Evolutionary conservation across 306 rosid genomes (phyloP).

Genomic region (Mimosa bimucronata): DNA sequence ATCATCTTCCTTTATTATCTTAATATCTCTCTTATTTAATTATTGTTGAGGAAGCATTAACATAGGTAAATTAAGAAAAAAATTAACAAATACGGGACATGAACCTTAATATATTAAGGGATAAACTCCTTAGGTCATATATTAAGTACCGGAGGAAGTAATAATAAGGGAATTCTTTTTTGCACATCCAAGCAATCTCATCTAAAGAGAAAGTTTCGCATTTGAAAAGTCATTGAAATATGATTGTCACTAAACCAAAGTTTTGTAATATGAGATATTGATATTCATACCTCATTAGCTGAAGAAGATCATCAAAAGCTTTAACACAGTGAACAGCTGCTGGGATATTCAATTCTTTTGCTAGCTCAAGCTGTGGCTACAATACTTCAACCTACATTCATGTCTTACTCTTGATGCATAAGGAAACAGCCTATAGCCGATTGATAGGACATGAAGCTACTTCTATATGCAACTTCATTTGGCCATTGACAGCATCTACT

Average conservation of each 20-base stretch:
- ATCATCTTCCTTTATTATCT: too few relatives aligned
- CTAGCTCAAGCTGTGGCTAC: slow-evolving; percentile 80
- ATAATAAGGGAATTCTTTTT: not conserved
- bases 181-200: not conserved
- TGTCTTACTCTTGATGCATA: too few relatives aligned
- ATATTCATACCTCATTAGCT: slow-evolving; percentile 67
- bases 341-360: slow-evolving; percentile 70
- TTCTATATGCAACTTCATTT: not conserved
- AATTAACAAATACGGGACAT: too few relatives aligned
- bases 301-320: slow-evolving; percentile 89
- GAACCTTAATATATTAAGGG: too few relatives aligned
- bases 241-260: slow-evolving; percentile 6
- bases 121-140: too few relatives aligned
- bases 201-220: not conserved
- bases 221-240: not conserved
- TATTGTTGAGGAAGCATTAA: too few relatives aligned
- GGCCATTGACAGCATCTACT: too few relatives aligned
- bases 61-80: too few relatives aligned
- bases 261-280: slow-evolving; percentile 16
- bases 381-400: slow-evolving; percentile 68
- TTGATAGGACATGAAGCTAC: not conserved
- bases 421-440: too few relatives aligned
- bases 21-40: too few relatives aligned
- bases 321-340: slow-evolving; percentile 86
- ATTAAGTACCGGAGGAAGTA: too few relatives aligned